Percentiles rank a stretch among this genome's conserved stretches.
These are phyloP conservation scores for Grosmannia serpens DNA, from an alignment of 2,329 filamentous ascomycete genomes.

Conservation along the genomic window DNA sequence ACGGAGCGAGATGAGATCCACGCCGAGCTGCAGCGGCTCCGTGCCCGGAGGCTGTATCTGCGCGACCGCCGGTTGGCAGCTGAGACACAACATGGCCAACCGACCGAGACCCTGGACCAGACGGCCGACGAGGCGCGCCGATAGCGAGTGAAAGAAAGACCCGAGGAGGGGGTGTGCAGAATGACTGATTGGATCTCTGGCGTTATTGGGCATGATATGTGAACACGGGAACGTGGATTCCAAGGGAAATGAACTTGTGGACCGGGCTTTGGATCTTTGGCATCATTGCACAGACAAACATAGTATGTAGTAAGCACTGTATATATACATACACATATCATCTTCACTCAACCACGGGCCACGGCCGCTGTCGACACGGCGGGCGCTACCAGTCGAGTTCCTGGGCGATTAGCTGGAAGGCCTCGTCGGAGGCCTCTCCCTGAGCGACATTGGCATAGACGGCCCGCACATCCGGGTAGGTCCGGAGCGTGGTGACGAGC, in stretches of 20 bases:
- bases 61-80: slow-evolving; percentile 49
- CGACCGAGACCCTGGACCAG: slow-evolving; percentile 5
- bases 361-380: background rate
- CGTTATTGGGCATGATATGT: background rate
- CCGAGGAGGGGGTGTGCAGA: background rate
- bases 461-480: slow-evolving; percentile 62
- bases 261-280: background rate
- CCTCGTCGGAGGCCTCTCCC: slow-evolving; percentile 38
- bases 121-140: background rate
- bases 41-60: slow-evolving; percentile 57
- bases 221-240: background rate
- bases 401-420: slow-evolving; percentile 41
- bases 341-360: background rate
- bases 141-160: background rate
- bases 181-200: background rate
- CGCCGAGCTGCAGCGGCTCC: slow-evolving; percentile 65
- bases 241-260: background rate
- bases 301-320: background rate
- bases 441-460: slow-evolving; percentile 61
- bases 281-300: background rate
- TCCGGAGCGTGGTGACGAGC: slow-evolving; percentile 49
- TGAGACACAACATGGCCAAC: slow-evolving; percentile 20
- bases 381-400: slow-evolving; percentile 32
- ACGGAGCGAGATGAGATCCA: slow-evolving; percentile 73
- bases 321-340: slow-evolving; percentile 4